A percentile compares a stretch with the other conserved stretches of the same genome.
Evolutionary conservation across 352 stramenopile genomes (phyloP).

Genomic region (Globisporangium sylvaticum): DNA sequence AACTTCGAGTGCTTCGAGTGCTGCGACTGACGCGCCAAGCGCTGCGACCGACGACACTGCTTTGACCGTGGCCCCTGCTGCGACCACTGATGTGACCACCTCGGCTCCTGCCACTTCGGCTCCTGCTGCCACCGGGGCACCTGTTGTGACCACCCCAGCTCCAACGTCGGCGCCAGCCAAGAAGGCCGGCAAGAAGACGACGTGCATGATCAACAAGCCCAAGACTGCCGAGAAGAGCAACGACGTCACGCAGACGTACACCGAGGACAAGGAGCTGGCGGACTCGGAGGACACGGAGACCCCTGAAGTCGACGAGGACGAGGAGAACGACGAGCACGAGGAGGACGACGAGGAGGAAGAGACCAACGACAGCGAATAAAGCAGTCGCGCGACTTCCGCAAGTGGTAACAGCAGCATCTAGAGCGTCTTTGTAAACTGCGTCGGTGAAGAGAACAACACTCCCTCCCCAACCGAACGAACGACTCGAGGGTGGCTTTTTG

Average conservation of each 20-base stretch:
- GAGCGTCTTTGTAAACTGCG: constrained; percentile 7
- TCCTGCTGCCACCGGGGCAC: constrained; percentile 6
- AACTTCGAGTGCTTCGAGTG: background rate
- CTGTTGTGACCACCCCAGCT: constrained; percentile 6
- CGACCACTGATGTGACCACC: background rate
- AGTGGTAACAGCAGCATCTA: background rate
- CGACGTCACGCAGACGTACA: constrained; percentile 4
- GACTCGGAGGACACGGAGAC: background rate
- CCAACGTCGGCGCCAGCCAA: background rate
- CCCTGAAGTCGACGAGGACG: background rate
- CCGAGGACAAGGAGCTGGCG: constrained; percentile 3
- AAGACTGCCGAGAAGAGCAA: constrained; percentile 7
- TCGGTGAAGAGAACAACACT: background rate
- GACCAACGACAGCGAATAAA: constrained; percentile 6
- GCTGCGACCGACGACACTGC: background rate
- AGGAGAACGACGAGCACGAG: background rate
- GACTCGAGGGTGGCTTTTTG: background rate
- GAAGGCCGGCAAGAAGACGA: constrained; percentile 8
- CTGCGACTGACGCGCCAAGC: background rate
- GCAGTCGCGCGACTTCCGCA: background rate
- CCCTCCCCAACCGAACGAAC: background rate
- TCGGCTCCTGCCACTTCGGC: constrained; percentile 6
- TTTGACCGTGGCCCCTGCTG: constrained; percentile 11
- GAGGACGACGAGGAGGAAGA: constrained; percentile 3
- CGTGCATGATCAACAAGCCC: constrained; percentile 9